Base-by-base conservation (phyloP, 495 filamentous ascomycete genomes). In the Letharia lupina region DNA sequence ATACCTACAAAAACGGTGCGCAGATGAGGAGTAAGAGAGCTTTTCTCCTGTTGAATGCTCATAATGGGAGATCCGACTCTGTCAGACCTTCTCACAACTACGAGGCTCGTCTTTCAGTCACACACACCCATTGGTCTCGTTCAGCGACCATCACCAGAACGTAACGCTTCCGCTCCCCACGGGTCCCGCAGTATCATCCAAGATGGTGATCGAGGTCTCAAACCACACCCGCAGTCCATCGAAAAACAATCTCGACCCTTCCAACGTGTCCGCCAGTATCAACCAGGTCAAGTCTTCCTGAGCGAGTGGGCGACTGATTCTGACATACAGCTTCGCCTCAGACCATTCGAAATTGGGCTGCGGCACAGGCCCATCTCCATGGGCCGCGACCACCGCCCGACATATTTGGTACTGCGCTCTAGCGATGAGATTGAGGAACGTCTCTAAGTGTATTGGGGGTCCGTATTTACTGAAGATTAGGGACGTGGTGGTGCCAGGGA, bases 221-320 rank as follows among this genome's bases (percentile, higher is more conserved):
- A 57, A 57, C 31, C 54, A 57, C 16, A 33, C 33, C 1, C 15
- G 52, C 52, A 8, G 4, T 0, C 31, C 15, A 11, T n/a, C 33
- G 54, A 57, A 57, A 12, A 57, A 37, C 4, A 8, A 0, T 20
- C 54, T 57, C 39, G 28, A 1, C 11, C 60, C 60, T 44, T 61
- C 37, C 60, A 61, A 18, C 60, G 44, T 45, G 28, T 61, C 60
- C 40, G 60, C 35, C 44, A 61, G 37, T 20, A 61, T 61, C 39
- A 61, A 37, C 60, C 60, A 61, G 20, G 60, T 61, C 60, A 61
- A 44, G 37, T 61, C 60, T 12, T 42, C 12, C 44, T 28, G 37
- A 4, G 60, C 60, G 6, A 15, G 20, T 6, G 60, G 39, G 2
- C 60, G 60, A 28, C 39, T 35, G 16, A 61, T 44, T 44, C 20